A percentile compares a stretch with the other conserved stretches of the same genome.
These are phyloP conservation scores for Endocladia muricata DNA, from an alignment of 31 red algal genomes.

Conservation along the genomic window DNA sequence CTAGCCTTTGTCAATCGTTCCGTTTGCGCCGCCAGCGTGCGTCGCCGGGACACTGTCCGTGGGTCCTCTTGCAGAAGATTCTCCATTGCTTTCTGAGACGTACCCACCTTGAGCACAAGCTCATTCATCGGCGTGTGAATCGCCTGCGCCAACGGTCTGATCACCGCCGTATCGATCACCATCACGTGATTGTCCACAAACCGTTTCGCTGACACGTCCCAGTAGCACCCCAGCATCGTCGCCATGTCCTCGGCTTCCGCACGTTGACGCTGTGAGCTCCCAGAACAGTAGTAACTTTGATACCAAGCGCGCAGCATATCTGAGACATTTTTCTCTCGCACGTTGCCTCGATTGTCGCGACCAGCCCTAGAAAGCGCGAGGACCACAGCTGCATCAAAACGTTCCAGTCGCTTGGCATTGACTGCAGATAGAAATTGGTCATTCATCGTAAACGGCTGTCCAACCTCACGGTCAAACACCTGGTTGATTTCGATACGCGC, in stretches of 20 bases:
- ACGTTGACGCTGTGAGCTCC: slow-evolving; percentile 35
- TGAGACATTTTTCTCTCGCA: slow-evolving; percentile 45
- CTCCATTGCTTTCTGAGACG: slow-evolving; percentile 40
- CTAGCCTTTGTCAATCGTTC: slow-evolving; percentile 30
- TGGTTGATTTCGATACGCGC: slow-evolving; percentile 29
- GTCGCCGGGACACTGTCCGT: slow-evolving; percentile 17
- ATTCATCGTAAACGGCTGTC: slow-evolving; percentile 65
- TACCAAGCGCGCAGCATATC: slow-evolving; percentile 65
- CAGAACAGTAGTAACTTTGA: slow-evolving; percentile 53
- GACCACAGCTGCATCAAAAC: slow-evolving; percentile 40
- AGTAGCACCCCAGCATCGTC: slow-evolving; percentile 59
- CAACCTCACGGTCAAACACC: slow-evolving; percentile 53
- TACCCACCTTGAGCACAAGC: slow-evolving; percentile 54
- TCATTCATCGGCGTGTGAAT: slow-evolving; percentile 57
- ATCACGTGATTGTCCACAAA: slow-evolving; percentile 63
- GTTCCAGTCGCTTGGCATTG: slow-evolving; percentile 51
- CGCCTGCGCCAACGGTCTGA: slow-evolving; percentile 45
- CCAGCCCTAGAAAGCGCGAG: slow-evolving; percentile 35
- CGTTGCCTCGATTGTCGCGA: slow-evolving; percentile 23
- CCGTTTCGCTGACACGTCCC: slow-evolving; percentile 54
- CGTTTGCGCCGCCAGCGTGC: slow-evolving; percentile 21
- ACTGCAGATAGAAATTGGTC: slow-evolving; percentile 46
- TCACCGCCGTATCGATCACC: slow-evolving; percentile 46
- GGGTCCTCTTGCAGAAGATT: slow-evolving; percentile 44
- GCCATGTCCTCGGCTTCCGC: slow-evolving; percentile 61